These are phyloP conservation scores for Calonectria pauciramosa DNA, from an alignment of 2,329 filamentous ascomycete species.

Conservation along the genomic window DNA sequence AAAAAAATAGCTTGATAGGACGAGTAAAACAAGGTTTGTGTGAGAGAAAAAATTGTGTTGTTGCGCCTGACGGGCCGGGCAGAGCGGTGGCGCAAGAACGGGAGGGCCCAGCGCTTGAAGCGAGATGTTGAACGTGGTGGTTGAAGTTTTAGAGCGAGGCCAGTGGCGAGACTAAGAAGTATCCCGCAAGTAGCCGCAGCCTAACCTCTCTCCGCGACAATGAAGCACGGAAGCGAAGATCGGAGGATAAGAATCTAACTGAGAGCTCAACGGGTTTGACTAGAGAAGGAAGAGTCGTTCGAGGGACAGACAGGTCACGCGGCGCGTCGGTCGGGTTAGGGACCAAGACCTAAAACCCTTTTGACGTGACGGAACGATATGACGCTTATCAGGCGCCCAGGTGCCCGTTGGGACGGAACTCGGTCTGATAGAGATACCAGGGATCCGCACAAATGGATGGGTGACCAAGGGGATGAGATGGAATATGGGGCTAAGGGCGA, in stretches of 20 bases:
- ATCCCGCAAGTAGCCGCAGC: background rate
- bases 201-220: background rate
- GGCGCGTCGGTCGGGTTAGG: conserved; percentile 6
- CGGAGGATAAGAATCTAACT: background rate
- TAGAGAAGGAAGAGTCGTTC: background rate
- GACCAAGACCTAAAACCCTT: conserved; percentile 24
- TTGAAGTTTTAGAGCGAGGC: background rate
- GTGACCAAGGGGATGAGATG: conserved; percentile 17
- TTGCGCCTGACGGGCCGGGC: background rate
- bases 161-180: background rate
- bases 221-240: background rate
- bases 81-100: background rate
- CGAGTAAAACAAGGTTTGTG: conserved; percentile 4
- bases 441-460: conserved; percentile 14
- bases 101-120: background rate
- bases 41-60: background rate
- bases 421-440: conserved; percentile 18
- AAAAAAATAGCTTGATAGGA: conserved; percentile 7
- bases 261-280: background rate
- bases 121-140: background rate
- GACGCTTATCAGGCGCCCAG: conserved; percentile 43
- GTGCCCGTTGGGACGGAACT: conserved; percentile 25
- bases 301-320: conserved; percentile 18
- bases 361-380: conserved; percentile 30
- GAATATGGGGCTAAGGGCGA: conserved; percentile 16